Percentiles rank a stretch among this genome's conserved stretches.
phyloP scores from a whole-genome alignment of 2,329 filamentous ascomycete genomes.

The Diaporthe longicolla region DNA sequence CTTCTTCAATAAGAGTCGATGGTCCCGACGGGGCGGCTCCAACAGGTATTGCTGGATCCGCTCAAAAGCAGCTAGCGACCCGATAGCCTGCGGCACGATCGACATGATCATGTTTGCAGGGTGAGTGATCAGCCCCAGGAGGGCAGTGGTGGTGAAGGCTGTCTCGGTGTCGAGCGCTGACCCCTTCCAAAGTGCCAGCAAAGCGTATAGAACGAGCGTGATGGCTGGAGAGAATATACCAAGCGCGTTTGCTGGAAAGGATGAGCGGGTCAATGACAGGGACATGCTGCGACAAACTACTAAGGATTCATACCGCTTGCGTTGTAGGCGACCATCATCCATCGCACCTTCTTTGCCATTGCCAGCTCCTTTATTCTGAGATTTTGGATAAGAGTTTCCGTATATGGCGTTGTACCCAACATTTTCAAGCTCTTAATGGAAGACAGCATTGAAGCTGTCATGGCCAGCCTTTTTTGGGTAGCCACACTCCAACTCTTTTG shows the following conservation, averaged over 20 bases:
- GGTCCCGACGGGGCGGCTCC: not conserved
- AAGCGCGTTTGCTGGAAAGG: not conserved
- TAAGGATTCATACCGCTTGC: not conserved
- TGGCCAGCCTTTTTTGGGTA: not conserved
- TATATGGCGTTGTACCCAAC: not conserved
- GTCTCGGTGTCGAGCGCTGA: not conserved
- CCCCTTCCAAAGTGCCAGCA: not conserved
- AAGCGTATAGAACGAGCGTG: not conserved
- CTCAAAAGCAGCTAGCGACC: not conserved
- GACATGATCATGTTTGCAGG: constrained; percentile 6
- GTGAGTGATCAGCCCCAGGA: not conserved
- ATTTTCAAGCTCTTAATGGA: constrained; percentile 1
- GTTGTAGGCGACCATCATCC: constrained; percentile 12
- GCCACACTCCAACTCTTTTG: constrained; percentile 1
- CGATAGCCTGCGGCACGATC: not conserved
- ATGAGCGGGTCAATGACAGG: not conserved
- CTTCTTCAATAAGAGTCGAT: not conserved
- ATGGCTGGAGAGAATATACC: not conserved
- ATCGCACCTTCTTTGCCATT: not conserved
- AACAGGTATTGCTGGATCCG: not conserved
- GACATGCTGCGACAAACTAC: not conserved
- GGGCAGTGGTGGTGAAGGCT: not conserved
- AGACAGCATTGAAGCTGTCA: not conserved
- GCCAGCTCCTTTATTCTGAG: not conserved
- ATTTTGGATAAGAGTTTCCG: not conserved